Conservation (phyloP, 108 stramenopile species). For the Nannochloropsis gaditana region DNA sequence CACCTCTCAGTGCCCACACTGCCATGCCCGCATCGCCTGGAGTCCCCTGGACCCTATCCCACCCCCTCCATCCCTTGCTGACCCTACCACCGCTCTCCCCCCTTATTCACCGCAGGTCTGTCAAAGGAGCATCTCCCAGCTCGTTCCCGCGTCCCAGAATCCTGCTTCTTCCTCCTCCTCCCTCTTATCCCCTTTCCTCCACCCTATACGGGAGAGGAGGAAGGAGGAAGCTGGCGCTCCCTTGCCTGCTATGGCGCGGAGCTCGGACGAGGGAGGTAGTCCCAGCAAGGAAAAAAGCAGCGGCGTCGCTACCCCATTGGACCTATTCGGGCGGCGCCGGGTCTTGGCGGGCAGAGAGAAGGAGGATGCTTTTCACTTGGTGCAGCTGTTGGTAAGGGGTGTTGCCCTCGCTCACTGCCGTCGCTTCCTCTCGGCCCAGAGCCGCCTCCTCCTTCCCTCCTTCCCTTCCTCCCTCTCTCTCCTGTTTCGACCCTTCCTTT, state of each 20-base stretch:
- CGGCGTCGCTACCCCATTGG: not conserved
- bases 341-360: not conserved
- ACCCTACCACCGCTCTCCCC: too few relatives aligned
- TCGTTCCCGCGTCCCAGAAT: not conserved
- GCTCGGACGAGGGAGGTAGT: not conserved
- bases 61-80: too few relatives aligned
- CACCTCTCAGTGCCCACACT: too few relatives aligned
- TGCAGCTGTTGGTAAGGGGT: not conserved
- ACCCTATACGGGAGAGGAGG: not conserved
- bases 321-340: too few relatives aligned
- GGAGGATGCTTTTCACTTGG: not conserved
- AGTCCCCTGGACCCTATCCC: too few relatives aligned
- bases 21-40: too few relatives aligned
- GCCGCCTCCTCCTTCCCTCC: not conserved
- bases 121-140: not conserved
- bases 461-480: constrained; percentile 8
- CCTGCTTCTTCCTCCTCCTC: not conserved
- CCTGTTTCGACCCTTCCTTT: not conserved
- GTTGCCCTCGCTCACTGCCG: too few relatives aligned
- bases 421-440: too few relatives aligned
- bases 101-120: not conserved
- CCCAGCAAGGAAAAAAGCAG: not conserved
- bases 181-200: not conserved
- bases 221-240: too few relatives aligned
- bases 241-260: too few relatives aligned